Percentiles rank a stretch among this genome's conserved stretches.
Conservation (phyloP, 305 asterid species). For the Fraxinus platypoda region DNA sequence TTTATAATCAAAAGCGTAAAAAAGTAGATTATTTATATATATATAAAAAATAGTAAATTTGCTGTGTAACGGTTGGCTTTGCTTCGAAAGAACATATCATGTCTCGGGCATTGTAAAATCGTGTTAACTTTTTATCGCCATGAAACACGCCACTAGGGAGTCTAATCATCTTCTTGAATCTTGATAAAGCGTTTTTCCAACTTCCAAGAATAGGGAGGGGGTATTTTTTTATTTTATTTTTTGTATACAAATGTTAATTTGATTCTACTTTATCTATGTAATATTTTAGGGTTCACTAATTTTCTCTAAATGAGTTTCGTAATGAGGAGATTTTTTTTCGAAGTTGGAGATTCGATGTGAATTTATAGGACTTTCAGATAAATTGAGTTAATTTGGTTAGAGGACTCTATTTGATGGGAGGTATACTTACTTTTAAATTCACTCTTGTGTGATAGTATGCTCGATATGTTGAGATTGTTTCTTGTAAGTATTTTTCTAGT, state of each 20-base stretch:
- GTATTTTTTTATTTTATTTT: neutral
- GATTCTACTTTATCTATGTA: neutral
- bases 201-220: neutral
- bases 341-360: neutral
- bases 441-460: neutral
- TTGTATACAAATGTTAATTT: too few species aligned
- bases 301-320: neutral
- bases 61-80: conserved; percentile 8
- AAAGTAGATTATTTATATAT: neutral
- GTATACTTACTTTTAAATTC: neutral
- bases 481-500: neutral
- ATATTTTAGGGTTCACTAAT: neutral
- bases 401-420: neutral
- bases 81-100: conserved; percentile 11
- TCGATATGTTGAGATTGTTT: neutral
- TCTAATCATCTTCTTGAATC: neutral
- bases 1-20: neutral
- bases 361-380: neutral
- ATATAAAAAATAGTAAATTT: neutral
- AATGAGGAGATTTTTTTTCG: neutral
- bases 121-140: neutral
- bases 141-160: neutral
- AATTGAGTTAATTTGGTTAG: neutral
- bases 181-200: neutral
- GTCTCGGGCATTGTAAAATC: conserved; percentile 1